Evolutionary conservation across 306 rosid genomes (phyloP).

Genomic region (Spatholobus suberectus): DNA sequence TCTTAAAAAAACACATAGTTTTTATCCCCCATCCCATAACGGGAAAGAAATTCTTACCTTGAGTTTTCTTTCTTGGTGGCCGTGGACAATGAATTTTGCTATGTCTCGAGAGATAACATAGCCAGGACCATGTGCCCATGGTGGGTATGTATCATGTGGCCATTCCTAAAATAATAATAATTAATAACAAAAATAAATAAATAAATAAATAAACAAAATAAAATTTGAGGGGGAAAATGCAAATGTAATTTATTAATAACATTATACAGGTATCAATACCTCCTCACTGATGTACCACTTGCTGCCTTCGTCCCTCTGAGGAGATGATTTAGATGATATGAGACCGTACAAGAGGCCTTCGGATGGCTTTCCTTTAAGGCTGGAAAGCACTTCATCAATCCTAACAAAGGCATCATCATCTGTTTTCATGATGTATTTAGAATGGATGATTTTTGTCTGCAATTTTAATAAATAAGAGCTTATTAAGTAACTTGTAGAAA

Average conservation of each 20-base stretch:
- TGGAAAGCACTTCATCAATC: constrained; percentile 81
- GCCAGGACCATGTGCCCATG: constrained; percentile 99
- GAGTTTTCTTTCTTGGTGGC: constrained; percentile 76
- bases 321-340: constrained; percentile 82
- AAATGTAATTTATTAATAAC: not conserved
- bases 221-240: constrained; percentile 8
- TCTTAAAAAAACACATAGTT: not conserved
- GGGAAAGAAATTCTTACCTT: constrained; percentile 52
- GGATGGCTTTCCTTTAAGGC: constrained; percentile 73
- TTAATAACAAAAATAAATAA: not conserved
- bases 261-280: constrained; percentile 54
- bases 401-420: constrained; percentile 96
- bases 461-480: constrained; percentile 30
- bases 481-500: not conserved
- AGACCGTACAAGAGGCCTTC: constrained; percentile 79
- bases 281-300: constrained; percentile 84
- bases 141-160: constrained; percentile 83
- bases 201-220: not conserved
- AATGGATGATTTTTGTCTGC: constrained; percentile 84
- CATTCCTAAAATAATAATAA: constrained; percentile 70
- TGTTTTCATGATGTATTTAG: constrained; percentile 92
- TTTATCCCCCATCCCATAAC: not conserved
- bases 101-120: constrained; percentile 88
- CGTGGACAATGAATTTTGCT: constrained; percentile 70
- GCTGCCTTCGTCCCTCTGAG: constrained; percentile 78